A percentile compares a stretch with the other conserved stretches of the same genome.
These are phyloP conservation scores for Lobosporangium transversale DNA, from an alignment of 192 early-diverging fungal species.

Conservation along the genomic window DNA sequence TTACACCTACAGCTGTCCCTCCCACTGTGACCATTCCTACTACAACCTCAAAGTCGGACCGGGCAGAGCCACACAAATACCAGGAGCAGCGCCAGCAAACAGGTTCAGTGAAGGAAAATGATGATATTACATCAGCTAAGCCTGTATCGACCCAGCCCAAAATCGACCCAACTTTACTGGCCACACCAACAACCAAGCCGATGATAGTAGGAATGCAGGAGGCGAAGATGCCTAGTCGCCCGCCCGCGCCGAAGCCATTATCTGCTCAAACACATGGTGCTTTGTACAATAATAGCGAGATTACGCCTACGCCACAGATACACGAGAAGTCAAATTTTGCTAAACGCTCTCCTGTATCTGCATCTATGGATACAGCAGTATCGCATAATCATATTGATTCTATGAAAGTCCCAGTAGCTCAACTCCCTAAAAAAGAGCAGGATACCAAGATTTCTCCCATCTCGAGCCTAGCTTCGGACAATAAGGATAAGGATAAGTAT, in stretches of 20 bases:
- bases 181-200: not conserved
- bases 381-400: no score
- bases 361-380: no score
- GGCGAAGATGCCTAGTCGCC: not conserved
- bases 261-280: not conserved
- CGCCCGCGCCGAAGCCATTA: not conserved
- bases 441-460: not conserved
- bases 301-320: no score
- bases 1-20: no score
- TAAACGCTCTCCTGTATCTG: no score
- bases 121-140: not conserved
- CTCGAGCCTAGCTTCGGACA: not conserved
- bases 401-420: no score
- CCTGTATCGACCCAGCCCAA: no score
- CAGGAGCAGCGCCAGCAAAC: not conserved
- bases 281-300: not conserved
- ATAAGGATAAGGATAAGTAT: not conserved
- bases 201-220: not conserved
- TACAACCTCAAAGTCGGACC: not conserved
- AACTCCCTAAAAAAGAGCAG: no score
- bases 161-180: no score
- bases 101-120: no score
- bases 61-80: not conserved
- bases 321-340: no score
- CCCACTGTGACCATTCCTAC: not conserved